phyloP scores from a whole-genome alignment of 2,329 filamentous ascomycete genomes.

The Grosmannia serpens region DNA sequence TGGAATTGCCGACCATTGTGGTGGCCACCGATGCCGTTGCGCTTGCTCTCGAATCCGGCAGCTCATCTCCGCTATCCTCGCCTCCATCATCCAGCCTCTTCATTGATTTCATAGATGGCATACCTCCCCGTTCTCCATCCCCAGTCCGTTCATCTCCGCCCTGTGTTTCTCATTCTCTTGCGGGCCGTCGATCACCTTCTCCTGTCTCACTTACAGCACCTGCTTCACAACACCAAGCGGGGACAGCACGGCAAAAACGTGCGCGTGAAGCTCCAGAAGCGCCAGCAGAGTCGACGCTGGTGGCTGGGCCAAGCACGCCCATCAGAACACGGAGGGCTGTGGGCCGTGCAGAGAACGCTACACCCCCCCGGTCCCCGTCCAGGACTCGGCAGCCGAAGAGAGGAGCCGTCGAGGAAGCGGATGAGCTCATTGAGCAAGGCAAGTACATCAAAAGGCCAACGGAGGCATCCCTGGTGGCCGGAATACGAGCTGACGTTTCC shows the following conservation, averaged over 20 bases:
- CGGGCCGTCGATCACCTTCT: background rate
- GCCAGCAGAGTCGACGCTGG: background rate
- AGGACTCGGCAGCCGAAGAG: background rate
- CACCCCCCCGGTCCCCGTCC: background rate
- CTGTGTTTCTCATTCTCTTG: background rate
- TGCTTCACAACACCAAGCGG: background rate
- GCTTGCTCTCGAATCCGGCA: background rate
- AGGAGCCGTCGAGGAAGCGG: background rate
- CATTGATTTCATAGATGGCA: background rate
- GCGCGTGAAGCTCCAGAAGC: background rate
- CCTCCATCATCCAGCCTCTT: background rate
- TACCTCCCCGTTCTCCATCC: background rate
- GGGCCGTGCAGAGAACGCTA: background rate
- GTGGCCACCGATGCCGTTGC: background rate
- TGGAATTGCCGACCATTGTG: background rate
- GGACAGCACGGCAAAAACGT: background rate
- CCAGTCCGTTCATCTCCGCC: background rate
- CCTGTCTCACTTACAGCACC: background rate
- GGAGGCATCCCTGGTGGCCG: no score
- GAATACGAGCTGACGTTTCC: background rate
- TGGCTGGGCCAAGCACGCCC: background rate
- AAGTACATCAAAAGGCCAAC: no score
- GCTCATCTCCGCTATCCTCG: slow-evolving; percentile 1
- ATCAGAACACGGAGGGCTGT: background rate
- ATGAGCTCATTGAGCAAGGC: background rate